Conservation (phyloP, 192 early-diverging fungal genomes). For the Geranomyces variabilis region DNA sequence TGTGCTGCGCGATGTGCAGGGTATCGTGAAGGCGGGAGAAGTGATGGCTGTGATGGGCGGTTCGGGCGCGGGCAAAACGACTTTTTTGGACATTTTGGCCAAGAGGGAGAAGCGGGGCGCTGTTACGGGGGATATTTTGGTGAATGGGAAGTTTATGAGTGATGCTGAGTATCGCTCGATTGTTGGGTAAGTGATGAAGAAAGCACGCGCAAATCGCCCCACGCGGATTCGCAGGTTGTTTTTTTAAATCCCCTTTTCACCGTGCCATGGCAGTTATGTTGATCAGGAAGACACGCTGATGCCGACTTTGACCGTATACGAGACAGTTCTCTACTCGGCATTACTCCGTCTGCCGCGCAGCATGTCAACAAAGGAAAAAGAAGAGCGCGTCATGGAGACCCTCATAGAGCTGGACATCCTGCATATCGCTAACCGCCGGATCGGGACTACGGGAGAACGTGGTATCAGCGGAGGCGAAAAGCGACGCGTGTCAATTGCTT, state of each 20-base stretch:
- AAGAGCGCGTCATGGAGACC: constrained; percentile 58
- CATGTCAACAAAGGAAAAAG: constrained; percentile 59
- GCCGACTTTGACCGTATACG: constrained; percentile 85
- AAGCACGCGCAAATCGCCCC: too few relatives aligned
- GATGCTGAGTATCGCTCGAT: constrained; percentile 59
- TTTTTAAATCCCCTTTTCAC: too few relatives aligned
- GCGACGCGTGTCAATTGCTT: constrained; percentile 90
- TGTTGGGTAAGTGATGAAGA: constrained; percentile 37
- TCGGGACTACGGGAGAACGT: constrained; percentile 69
- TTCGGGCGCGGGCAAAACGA: constrained; percentile 91
- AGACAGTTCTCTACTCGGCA: constrained; percentile 89
- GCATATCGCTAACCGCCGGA: constrained; percentile 76
- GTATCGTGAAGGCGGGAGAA: constrained; percentile 79
- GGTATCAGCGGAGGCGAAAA: constrained; percentile 94
- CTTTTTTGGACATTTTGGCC: constrained; percentile 87
- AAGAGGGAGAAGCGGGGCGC: constrained; percentile 76
- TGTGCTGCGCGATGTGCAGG: constrained; percentile 71
- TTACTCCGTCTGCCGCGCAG: constrained; percentile 75
- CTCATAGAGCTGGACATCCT: constrained; percentile 88
- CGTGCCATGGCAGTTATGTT: constrained; percentile 59
- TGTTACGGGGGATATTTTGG: constrained; percentile 73
- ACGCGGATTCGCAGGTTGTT: too few relatives aligned
- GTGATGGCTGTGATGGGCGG: constrained; percentile 93
- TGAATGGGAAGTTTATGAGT: constrained; percentile 74
- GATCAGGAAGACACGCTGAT: constrained; percentile 91